These are phyloP conservation scores for Talaromyces sp. DNA, from an alignment of 2,329 filamentous ascomycete genomes.

Conservation along the genomic window DNA sequence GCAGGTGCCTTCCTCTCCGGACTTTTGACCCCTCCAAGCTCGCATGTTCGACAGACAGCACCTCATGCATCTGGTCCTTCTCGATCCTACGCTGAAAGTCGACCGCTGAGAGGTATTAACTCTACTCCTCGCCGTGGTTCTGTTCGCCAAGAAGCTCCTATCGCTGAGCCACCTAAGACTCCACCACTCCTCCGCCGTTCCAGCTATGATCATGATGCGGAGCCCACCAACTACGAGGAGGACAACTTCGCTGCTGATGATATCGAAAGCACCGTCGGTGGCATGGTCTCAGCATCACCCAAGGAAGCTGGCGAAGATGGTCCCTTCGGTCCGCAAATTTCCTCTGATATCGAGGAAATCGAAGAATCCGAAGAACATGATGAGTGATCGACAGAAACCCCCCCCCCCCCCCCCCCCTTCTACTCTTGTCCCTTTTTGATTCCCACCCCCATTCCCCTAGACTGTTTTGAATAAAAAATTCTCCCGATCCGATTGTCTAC, in stretches of 20 bases:
- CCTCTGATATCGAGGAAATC: slow-evolving; percentile 7
- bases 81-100: slow-evolving; percentile 37
- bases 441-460: neutral
- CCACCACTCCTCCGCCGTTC: slow-evolving; percentile 60
- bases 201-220: slow-evolving; percentile 63
- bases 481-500: slow-evolving; percentile 1
- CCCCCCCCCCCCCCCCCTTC: neutral
- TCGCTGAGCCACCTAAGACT: slow-evolving; percentile 47
- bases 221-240: slow-evolving; percentile 52
- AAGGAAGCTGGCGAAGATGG: slow-evolving; percentile 31
- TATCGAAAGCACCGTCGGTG: slow-evolving; percentile 50
- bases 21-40: slow-evolving; percentile 85
- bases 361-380: slow-evolving; percentile 3
- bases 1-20: slow-evolving; percentile 72
- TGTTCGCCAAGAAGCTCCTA: slow-evolving; percentile 32
- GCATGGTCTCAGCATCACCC: slow-evolving; percentile 39
- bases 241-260: slow-evolving; percentile 55
- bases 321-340: slow-evolving; percentile 37
- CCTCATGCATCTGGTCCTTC: slow-evolving; percentile 42
- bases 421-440: neutral
- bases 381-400: slow-evolving; percentile 1
- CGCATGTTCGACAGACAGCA: slow-evolving; percentile 67
- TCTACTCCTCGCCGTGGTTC: slow-evolving; percentile 34
- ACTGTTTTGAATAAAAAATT: slow-evolving; percentile 2
- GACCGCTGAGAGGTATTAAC: slow-evolving; percentile 37